Percentiles rank a stretch among this genome's conserved stretches.
Evolutionary conservation across 352 stramenopile species (phyloP).

Genomic region (Phytopythium kandeliae): DNA sequence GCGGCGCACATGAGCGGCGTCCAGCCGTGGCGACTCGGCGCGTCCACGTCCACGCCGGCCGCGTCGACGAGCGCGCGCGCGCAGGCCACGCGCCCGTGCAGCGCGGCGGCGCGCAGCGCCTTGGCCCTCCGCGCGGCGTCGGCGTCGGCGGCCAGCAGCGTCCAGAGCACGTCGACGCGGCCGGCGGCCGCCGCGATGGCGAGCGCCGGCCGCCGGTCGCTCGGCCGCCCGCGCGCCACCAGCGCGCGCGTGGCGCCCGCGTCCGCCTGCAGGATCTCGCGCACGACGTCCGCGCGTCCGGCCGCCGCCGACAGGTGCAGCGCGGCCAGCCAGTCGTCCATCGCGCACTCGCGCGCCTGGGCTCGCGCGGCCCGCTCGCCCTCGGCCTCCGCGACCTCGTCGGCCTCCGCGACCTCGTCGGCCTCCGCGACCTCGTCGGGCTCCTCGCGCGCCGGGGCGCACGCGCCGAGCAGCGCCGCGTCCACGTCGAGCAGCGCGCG

Average conservation of each 20-base stretch:
- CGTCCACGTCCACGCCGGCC: slow-evolving; percentile 8
- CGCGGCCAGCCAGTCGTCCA: background rate
- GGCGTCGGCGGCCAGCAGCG: background rate
- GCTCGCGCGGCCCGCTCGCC: no score
- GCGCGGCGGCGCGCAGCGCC: slow-evolving; percentile 13
- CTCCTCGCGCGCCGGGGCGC: no score
- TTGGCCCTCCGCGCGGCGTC: slow-evolving; percentile 4
- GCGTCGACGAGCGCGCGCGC: slow-evolving; percentile 8
- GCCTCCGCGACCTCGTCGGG: background rate
- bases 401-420: background rate
- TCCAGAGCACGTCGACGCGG: background rate
- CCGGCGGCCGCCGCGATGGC: background rate
- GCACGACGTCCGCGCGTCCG: slow-evolving; percentile 2
- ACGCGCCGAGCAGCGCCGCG: no score
- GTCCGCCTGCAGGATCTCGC: background rate
- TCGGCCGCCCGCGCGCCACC: background rate
- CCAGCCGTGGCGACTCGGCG: slow-evolving; percentile 2
- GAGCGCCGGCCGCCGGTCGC: slow-evolving; percentile 2
- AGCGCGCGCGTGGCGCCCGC: background rate
- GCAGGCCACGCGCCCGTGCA: slow-evolving; percentile 11
- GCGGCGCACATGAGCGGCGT: slow-evolving; percentile 8
- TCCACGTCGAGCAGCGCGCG: background rate
- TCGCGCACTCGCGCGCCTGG: no score
- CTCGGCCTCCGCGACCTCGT: background rate
- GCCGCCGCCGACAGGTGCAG: background rate